Evolutionary conservation across 306 rosid species (phyloP).

Genomic region (Cucurbita moschata): DNA sequence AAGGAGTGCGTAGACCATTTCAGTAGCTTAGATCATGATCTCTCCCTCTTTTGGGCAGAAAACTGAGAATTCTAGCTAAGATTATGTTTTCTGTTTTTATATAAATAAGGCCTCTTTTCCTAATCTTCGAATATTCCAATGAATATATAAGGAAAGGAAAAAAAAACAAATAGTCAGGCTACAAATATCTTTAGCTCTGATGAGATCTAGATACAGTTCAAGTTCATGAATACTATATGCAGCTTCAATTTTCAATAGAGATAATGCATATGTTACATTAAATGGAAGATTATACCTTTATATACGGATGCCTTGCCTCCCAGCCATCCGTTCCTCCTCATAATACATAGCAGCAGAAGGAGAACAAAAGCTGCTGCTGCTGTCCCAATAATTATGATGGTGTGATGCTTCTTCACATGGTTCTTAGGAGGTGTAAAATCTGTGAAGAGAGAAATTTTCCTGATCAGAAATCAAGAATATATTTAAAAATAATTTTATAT

Average conservation of each 20-base stretch:
- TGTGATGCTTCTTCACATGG: conserved; percentile 10
- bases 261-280: not conserved
- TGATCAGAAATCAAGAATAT: not conserved
- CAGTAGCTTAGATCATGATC: not conserved
- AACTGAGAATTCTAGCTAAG: not conserved
- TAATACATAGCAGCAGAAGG: conserved; percentile 26
- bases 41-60: not conserved
- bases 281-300: conserved; percentile 38
- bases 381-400: conserved; percentile 17
- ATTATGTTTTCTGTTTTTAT: not conserved
- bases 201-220: not conserved
- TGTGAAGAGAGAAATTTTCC: conserved; percentile 16
- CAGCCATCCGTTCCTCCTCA: conserved; percentile 52
- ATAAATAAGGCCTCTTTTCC: too few relatives aligned
- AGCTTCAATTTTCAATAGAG: not conserved
- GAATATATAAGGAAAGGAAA: not conserved
- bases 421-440: conserved; percentile 56
- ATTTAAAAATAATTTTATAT: not conserved
- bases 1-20: not conserved
- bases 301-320: conserved; percentile 45
- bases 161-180: not conserved
- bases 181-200: not conserved
- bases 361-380: conserved; percentile 24
- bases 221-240: not conserved
- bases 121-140: not conserved